These are phyloP conservation scores for Ophiostoma australiae DNA, from an alignment of 2,329 filamentous ascomycete genomes.

Conservation along the genomic window DNA sequence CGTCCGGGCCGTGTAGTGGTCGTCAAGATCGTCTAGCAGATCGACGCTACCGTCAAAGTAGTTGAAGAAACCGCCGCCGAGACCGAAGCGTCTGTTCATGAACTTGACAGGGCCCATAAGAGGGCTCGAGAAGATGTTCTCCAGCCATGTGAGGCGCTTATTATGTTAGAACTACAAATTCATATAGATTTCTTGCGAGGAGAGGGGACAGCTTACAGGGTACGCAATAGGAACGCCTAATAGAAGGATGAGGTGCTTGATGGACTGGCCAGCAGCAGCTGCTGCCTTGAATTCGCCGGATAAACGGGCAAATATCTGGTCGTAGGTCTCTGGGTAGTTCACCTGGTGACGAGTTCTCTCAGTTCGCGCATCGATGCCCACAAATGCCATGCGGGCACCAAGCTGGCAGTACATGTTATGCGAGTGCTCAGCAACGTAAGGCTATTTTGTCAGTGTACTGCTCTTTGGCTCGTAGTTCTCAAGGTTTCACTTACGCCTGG, in stretches of 20 bases:
- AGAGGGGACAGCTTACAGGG: constrained; percentile 45
- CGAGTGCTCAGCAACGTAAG: constrained; percentile 84
- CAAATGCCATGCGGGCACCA: constrained; percentile 74
- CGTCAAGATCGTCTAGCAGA: constrained; percentile 85
- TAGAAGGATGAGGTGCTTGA: constrained; percentile 82
- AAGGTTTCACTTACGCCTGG: constrained; percentile 60
- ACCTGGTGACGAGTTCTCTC: constrained; percentile 92
- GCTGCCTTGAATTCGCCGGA: constrained; percentile 64
- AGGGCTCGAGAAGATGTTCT: constrained; percentile 84
- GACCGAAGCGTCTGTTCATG: constrained; percentile 81
- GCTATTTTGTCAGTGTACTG: constrained; percentile 41
- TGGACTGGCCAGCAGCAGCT: constrained; percentile 64
- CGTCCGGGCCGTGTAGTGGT: constrained; percentile 89
- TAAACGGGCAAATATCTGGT: constrained; percentile 73
- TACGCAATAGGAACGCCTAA: constrained; percentile 85
- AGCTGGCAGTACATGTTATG: constrained; percentile 81
- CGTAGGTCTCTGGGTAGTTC: constrained; percentile 89
- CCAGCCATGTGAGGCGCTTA: constrained; percentile 81
- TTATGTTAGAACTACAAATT: constrained; percentile 28
- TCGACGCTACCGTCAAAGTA: constrained; percentile 91
- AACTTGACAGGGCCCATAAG: constrained; percentile 85
- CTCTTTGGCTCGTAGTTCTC: not conserved
- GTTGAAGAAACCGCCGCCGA: constrained; percentile 83
- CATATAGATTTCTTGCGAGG: not conserved
- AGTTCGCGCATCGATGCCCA: constrained; percentile 88